phyloP scores from a whole-genome alignment of 2,329 filamentous ascomycete species.

The Teratosphaeria gauchensis region DNA sequence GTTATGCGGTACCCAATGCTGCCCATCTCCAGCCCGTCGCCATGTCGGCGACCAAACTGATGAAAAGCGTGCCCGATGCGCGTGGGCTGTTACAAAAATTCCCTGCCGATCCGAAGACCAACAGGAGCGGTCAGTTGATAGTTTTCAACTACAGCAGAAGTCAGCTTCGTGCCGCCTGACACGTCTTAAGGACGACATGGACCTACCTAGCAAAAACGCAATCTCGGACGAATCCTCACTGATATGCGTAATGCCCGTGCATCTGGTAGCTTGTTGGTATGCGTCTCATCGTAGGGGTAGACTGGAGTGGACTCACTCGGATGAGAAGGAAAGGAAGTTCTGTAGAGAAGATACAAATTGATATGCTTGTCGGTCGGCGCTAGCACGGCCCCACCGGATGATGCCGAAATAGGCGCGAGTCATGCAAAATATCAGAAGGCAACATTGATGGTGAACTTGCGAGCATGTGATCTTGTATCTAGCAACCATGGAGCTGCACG shows the following conservation, averaged over 20 bases:
- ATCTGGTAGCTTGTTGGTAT: background rate
- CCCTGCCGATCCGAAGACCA: slow-evolving; percentile 60
- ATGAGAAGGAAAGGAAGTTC: background rate
- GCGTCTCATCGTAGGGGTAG: background rate
- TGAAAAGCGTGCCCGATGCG: background rate
- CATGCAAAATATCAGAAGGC: background rate
- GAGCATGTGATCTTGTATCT: background rate
- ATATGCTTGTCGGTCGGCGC: background rate
- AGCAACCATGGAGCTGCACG: slow-evolving; percentile 53
- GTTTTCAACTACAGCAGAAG: slow-evolving; percentile 53
- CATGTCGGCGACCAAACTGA: background rate
- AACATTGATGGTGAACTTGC: background rate
- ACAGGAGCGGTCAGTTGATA: slow-evolving; percentile 66
- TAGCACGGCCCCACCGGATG: background rate
- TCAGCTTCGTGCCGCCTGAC: background rate
- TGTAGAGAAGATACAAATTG: background rate
- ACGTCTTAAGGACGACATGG: background rate
- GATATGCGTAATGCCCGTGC: slow-evolving; percentile 67
- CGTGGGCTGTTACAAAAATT: slow-evolving; percentile 56
- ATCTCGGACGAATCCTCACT: slow-evolving; percentile 83
- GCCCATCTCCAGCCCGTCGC: slow-evolving; percentile 1
- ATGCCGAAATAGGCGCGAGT: background rate
- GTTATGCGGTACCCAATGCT: background rate
- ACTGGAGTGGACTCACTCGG: background rate
- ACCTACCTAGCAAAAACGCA: slow-evolving; percentile 68